Evolutionary conservation across 176 grass and related monocot species (phyloP).

Genomic region (Carex littledalei): DNA sequence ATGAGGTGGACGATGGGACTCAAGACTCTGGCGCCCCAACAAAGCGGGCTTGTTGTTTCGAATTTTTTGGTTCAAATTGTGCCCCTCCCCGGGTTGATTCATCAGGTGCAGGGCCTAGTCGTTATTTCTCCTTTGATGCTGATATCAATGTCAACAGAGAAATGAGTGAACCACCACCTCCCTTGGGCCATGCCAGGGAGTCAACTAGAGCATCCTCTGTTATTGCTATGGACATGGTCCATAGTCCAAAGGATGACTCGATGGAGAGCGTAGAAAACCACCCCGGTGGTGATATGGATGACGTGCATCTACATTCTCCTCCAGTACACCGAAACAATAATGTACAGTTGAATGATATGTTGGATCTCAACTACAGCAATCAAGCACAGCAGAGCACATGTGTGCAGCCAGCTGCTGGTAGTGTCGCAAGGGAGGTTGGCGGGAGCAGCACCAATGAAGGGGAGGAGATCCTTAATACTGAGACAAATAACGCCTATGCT

Average conservation of each 20-base stretch:
- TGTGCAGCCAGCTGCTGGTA: slow-evolving; percentile 70
- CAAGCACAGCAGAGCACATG: slow-evolving; percentile 89
- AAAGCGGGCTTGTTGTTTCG: slow-evolving; percentile 63
- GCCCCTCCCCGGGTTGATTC: slow-evolving; percentile 44
- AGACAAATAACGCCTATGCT: slow-evolving; percentile 54
- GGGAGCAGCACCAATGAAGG: slow-evolving; percentile 97
- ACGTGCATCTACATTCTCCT: slow-evolving; percentile 73
- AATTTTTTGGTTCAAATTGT: slow-evolving; percentile 57
- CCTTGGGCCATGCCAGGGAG: slow-evolving; percentile 39
- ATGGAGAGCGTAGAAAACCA: slow-evolving; percentile 99
- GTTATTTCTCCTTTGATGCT: slow-evolving; percentile 68
- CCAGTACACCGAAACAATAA: slow-evolving; percentile 50
- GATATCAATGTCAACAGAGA: slow-evolving; percentile 44
- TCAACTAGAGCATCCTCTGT: slow-evolving; percentile 84
- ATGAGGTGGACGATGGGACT: slow-evolving; percentile 83
- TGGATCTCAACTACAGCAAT: slow-evolving; percentile 90
- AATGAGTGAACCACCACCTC: slow-evolving; percentile 33
- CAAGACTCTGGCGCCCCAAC: slow-evolving; percentile 67
- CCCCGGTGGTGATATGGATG: slow-evolving; percentile 55
- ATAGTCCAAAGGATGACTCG: slow-evolving; percentile 52
- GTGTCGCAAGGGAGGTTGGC: slow-evolving; percentile 75
- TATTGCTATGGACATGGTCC: slow-evolving; percentile 83
- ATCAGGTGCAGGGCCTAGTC: slow-evolving; percentile 88
- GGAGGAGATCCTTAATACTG: slow-evolving; percentile 90
- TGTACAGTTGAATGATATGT: slow-evolving; percentile 41